Percentiles rank a stretch among this genome's conserved stretches.
Evolutionary conservation across 1,284 basidiomycete genomes (phyloP).

Genomic region (Sporisorium graminicola): DNA sequence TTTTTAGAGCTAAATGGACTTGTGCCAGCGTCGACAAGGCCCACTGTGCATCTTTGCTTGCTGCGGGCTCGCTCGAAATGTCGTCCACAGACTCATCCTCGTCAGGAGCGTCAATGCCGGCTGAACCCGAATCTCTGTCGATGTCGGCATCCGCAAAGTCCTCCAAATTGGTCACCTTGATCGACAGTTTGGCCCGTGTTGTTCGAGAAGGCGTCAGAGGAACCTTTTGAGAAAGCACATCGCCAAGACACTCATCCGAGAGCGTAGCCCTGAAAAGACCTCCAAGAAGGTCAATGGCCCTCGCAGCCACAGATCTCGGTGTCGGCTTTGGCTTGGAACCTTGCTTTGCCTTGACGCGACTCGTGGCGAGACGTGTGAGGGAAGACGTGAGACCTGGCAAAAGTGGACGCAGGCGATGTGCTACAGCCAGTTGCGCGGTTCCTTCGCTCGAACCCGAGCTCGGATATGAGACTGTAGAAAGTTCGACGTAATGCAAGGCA

Average conservation of each 20-base stretch:
- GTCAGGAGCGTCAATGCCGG: not conserved
- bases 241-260: conserved; percentile 7
- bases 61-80: not conserved
- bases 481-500: not conserved
- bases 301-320: conserved; percentile 20
- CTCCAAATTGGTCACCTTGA: conserved; percentile 16
- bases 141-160: conserved; percentile 13
- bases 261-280: conserved; percentile 31
- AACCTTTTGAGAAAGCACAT: not conserved
- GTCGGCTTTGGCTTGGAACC: conserved; percentile 12
- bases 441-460: not conserved
- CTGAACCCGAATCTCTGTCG: not conserved
- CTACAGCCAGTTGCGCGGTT: not conserved
- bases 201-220: not conserved
- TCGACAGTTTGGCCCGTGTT: not conserved
- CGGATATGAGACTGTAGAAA: not conserved
- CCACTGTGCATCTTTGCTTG: conserved; percentile 22
- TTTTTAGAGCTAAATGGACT: conserved; percentile 36
- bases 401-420: conserved; percentile 27
- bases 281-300: conserved; percentile 18
- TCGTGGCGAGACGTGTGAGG: conserved; percentile 38
- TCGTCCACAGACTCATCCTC: not conserved
- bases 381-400: conserved; percentile 42
- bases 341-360: conserved; percentile 20
- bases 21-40: conserved; percentile 41